Base-by-base conservation (phyloP, 2,329 filamentous ascomycete genomes). In the Claviceps capensis region DNA sequence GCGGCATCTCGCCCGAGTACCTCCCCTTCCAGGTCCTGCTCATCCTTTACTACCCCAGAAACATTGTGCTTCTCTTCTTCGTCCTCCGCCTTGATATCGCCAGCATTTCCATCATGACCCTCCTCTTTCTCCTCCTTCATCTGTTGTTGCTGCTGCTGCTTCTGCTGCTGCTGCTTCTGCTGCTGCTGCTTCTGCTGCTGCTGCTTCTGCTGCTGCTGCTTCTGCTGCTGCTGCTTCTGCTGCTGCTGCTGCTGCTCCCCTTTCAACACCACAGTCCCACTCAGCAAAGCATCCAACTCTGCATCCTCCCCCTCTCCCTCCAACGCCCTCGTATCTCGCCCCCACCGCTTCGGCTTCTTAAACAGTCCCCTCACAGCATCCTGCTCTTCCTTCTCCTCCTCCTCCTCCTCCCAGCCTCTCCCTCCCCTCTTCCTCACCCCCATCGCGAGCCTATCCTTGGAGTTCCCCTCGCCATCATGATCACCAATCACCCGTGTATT, bases 231-330 rank as follows among this genome's bases (percentile, higher is more conserved):
- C 19, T 19, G 8, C 26, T 26, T 1, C 23, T 26, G 1, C 48
- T 58, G 50, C 43, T 60, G 58, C 44, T 66, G 61, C 2, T 60
- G 58, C 64, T 37, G 22, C 41, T 60, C 55, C 42, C 60, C 56
- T 50, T 65, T 56, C 41, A 55, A 26, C 53, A 63, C 59, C 4
- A 48, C 40, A 2, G 62, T 58, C 5, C 68, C 69, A 49, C 65
- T 74, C 26, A 82, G 65, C 52, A 88, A 63, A 14, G 77, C 75
- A 61, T 88, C 83, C 36, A 88, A 69, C 57, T 85, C 83, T 14
- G 69, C 70, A 36, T 75, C 74, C 45, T 72, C 69, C 67, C 1
- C 44, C 44, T 11, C 43, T 5, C 2, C 16, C 30, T 67, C 69
- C 61, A 67, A 75, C 60, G 65, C 71, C 69, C 69, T 79, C 49